These are phyloP conservation scores for Aspergillus quadrilineatus DNA, from an alignment of 2,329 filamentous ascomycete species.

Conservation along the genomic window DNA sequence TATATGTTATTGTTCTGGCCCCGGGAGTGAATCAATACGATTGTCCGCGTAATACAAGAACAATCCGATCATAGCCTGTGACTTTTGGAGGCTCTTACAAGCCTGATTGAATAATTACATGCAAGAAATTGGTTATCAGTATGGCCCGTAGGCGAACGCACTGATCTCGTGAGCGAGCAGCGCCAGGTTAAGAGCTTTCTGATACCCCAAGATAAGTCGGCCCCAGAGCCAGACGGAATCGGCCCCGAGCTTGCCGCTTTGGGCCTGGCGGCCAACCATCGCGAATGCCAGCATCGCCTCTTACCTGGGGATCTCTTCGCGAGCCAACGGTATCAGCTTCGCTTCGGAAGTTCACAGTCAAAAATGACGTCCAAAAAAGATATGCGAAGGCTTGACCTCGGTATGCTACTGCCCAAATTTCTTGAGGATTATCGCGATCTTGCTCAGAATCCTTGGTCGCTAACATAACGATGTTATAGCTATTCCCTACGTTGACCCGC, in stretches of 20 bases:
- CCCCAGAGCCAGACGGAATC: neutral
- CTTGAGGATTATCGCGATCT: neutral
- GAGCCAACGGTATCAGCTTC: neutral
- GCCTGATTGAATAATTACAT: too few species aligned
- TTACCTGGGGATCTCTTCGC: constrained; percentile 2
- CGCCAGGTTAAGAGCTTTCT: too few species aligned
- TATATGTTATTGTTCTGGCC: too few species aligned
- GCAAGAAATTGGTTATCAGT: too few species aligned
- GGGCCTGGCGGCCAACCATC: constrained; percentile 22
- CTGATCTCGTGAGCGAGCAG: too few species aligned
- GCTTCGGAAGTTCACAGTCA: constrained; percentile 2
- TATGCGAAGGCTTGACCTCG: constrained; percentile 71
- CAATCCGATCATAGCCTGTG: neutral
- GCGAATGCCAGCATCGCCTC: constrained; percentile 12
- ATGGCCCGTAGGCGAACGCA: too few species aligned
- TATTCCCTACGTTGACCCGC: constrained; percentile 81
- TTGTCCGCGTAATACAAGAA: neutral
- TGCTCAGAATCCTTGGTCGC: constrained; percentile 1
- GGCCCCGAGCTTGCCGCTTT: constrained; percentile 19
- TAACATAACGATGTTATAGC: constrained; percentile 53
- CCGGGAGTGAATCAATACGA: too few species aligned
- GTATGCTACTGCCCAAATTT: constrained; percentile 49
- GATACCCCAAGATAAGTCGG: neutral
- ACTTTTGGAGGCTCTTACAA: too few species aligned
- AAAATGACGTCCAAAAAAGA: constrained; percentile 70